Evolutionary conservation across 345 rosid genomes (phyloP), one percentile per base, ranked within the genome.

Genomic region (Leavenworthia alabamica): DNA sequence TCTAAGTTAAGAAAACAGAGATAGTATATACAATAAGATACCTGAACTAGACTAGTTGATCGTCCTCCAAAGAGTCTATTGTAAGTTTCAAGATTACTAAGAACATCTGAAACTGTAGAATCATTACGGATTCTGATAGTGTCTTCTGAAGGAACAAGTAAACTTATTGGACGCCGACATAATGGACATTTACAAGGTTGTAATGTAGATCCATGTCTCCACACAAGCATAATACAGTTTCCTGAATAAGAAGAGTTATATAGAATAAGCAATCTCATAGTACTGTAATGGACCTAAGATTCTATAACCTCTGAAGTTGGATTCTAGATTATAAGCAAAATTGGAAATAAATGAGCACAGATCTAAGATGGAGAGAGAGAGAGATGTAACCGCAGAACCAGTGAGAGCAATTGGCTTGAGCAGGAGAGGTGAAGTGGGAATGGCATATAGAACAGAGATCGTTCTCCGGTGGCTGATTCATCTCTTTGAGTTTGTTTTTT

Each of bases 341-440:
- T 1, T 1, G 13, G 20, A 8, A 26, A 11, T 6, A 5, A 41
- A 54, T 3, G 5, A 10, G 13, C 5, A 26, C 5, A 33, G 7
- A 23, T 12, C 11, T 26, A 41, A 6, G 14, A 40, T 10, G 13
- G 17, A 31, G 5, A 3, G 1, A 20, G 20, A 16, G 15, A 55
- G 6, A 66, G 28, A 31, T 46, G 9, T 54, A 17, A 91, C 99
- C 91, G 75, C 97, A 92, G 60, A 92, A 89, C 99, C 99, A 92
- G 68, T 89, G 99, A 31, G 97, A 89, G 76, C 97, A 89, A 76
- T 89, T 93, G 67, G 88, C 93, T 75, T 93, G 96, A 56, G 94
- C 85, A 56, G 97, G 91, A 62, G 80, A 69, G 51, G 54, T 80
- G 79, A 86, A 92, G 53, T 35, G 56, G 16, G 80, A 86, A 74